Base-by-base conservation (phyloP, 2,329 filamentous ascomycete species). In the Penicillium corylophilum region DNA sequence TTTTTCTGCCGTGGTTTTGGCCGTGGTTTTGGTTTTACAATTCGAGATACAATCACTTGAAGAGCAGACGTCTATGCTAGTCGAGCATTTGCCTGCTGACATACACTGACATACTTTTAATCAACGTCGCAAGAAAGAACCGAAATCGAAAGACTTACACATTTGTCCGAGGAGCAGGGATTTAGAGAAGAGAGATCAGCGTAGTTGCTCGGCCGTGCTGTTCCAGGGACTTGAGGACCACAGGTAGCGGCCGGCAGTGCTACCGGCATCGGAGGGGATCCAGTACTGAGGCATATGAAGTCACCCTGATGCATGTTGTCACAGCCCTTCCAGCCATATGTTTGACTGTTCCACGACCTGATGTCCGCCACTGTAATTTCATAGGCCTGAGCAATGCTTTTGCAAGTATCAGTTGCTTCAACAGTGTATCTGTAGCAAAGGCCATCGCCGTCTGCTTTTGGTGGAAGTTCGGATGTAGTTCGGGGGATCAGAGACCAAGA, bases 281-380 rank as follows among this genome's bases (percentile, higher is more conserved):
- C 77, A 0, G 58, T 54, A 50, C 73, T 75, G 0, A 78, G 56
- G 50, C 77, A 79, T 4, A 78, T 72, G 12, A 60, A 63, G 2
- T 50, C 33, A 1, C 66, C 66, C 15, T 58, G 46, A 18, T 56
- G 51, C 5, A 79, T 50, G 7, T 60, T 44, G 1, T 56, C 44
- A 55, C 77, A 79, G 6, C 71, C 73, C 4, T 35, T 57, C 72
- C 73, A 78, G n/a, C 65, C 72, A 75, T 76, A 80, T 5, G 75
- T 77, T 2, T 71, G 63, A 16, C 61, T 69, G 55, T 79, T 79
- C 42, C 68, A 72, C 1, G 51, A 50, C 20, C 73, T 66, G 13
- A 82, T 67, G 3, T 77, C 62, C 0, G 65, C 55, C 0, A 64
- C 50, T 0, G 68, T 76, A 5, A 80, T 55, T 4, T 62, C 57